Evolutionary conservation across 257 asterid genomes (phyloP).

Genomic region (Rhazya stricta): DNA sequence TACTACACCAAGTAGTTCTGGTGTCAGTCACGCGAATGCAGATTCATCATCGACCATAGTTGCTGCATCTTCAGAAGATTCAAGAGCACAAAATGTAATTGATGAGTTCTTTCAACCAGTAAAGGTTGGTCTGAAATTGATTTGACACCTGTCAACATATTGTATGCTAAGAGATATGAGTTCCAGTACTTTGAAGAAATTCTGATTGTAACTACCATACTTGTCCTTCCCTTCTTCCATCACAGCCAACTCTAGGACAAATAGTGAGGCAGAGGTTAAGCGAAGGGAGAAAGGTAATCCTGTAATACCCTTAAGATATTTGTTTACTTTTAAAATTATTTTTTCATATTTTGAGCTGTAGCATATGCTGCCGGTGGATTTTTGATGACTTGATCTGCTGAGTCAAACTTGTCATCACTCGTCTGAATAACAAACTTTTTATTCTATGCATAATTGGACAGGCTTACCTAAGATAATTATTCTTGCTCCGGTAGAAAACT

Average conservation of each 20-base stretch:
- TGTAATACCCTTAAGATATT: neutral
- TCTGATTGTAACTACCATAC: conserved; percentile 2
- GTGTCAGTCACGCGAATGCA: conserved; percentile 34
- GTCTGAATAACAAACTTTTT: neutral
- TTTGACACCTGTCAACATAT: neutral
- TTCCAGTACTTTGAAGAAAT: neutral
- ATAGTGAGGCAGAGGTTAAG: conserved; percentile 73
- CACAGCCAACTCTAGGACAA: conserved; percentile 85
- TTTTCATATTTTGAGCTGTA: neutral
- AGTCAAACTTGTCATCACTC: neutral
- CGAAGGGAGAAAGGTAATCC: conserved; percentile 89
- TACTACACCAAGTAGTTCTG: conserved; percentile 51
- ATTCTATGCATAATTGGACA: neutral
- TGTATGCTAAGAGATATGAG: neutral
- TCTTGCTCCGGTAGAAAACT: neutral
- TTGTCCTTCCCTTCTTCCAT: neutral
- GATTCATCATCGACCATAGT: conserved; percentile 33
- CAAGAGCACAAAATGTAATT: conserved; percentile 58
- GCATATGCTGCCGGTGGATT: neutral
- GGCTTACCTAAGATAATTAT: neutral
- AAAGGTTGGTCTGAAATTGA: conserved; percentile 36
- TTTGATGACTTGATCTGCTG: neutral
- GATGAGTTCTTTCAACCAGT: conserved; percentile 84
- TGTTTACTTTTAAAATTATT: neutral
- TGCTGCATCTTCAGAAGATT: conserved; percentile 48